Evolutionary conservation across 352 stramenopile genomes (phyloP).

Genomic region (Phytophthora vignae): DNA sequence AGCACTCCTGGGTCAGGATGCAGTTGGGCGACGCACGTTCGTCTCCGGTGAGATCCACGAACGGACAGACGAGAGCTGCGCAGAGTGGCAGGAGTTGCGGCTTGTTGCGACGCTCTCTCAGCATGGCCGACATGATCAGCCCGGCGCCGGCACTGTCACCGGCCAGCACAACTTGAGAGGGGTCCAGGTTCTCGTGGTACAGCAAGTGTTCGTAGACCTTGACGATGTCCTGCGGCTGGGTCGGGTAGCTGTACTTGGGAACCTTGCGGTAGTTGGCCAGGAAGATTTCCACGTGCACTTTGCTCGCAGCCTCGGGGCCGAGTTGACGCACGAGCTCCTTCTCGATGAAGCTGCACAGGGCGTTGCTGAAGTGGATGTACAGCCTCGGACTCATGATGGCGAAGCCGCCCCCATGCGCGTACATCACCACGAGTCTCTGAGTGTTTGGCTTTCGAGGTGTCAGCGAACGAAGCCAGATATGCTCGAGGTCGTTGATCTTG

Average conservation of each 20-base stretch:
- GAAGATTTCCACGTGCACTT: too few relatives aligned
- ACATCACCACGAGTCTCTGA: constrained; percentile 32
- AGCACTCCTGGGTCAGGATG: constrained; percentile 36
- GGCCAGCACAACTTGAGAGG: too few relatives aligned
- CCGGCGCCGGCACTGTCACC: constrained; percentile 26
- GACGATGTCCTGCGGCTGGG: too few relatives aligned
- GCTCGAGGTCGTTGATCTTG: too few relatives aligned
- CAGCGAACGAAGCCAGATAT: too few relatives aligned
- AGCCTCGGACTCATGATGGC: constrained; percentile 47
- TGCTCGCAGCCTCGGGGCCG: too few relatives aligned
- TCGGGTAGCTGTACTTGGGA: too few relatives aligned
- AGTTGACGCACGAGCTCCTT: too few relatives aligned
- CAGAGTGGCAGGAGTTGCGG: constrained; percentile 37
- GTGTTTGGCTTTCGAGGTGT: too few relatives aligned
- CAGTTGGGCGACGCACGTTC: constrained; percentile 38
- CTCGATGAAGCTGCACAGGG: constrained; percentile 7
- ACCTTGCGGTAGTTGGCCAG: too few relatives aligned
- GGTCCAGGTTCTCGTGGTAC: too few relatives aligned
- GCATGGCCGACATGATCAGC: constrained; percentile 50
- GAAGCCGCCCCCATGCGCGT: constrained; percentile 58
- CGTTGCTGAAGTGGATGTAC: constrained; percentile 54
- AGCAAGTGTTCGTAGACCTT: too few relatives aligned
- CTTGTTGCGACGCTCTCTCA: constrained; percentile 41
- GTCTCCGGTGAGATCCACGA: constrained; percentile 40
- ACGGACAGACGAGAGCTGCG: constrained; percentile 44